Evolutionary conservation across 306 rosid species (phyloP), one percentile per base, ranked within the genome.

Genomic region (Glycine soja): DNA sequence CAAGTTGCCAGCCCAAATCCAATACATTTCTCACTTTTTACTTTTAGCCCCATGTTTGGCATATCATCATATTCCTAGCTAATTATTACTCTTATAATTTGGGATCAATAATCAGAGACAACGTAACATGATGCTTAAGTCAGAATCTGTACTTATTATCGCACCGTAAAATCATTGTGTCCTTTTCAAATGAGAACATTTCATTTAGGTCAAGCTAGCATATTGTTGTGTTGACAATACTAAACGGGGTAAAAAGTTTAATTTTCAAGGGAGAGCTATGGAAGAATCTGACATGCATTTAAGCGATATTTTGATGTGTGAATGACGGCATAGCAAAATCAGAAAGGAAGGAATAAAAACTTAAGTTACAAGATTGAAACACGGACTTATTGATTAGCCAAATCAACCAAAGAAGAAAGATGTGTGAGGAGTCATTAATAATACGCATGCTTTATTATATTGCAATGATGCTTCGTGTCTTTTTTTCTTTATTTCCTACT

Each of bases 381-480:
- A 76, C 73, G 75, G 56, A 40, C 65, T 18, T 46, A 61, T 87
- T 90, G 93, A 89, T 86, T 86, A 86, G 90, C 91, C 93, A 70
- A 82, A 85, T 89, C 87, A 87, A 82, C 73, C 61, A 86, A 90
- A 82, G 78, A 76, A 3, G 40, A 36, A 78, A 30, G 70, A 69
- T 63, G 64, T 67, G 42, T 74, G 87, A 76, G 79, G 76, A 78
- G 83, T 83, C 78, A 86, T 42, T 42, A 42, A 42, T 80, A 88
- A 67, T 57, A 70, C 32, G 48, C 45, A 81, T 78, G 70, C 85
- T 88, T 90, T 87, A 77, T 75, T 68, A 64, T 75, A 77, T 81
- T 83, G 64, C 82, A 86, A 83, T 75, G 86, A 91, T 90, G 90
- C 90, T 82, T 69, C 36, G 68, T 86, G 90, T 86, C 88, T 84